Conservation (phyloP, 2,329 filamentous ascomycete genomes). For the Apiospora malaysiana region DNA sequence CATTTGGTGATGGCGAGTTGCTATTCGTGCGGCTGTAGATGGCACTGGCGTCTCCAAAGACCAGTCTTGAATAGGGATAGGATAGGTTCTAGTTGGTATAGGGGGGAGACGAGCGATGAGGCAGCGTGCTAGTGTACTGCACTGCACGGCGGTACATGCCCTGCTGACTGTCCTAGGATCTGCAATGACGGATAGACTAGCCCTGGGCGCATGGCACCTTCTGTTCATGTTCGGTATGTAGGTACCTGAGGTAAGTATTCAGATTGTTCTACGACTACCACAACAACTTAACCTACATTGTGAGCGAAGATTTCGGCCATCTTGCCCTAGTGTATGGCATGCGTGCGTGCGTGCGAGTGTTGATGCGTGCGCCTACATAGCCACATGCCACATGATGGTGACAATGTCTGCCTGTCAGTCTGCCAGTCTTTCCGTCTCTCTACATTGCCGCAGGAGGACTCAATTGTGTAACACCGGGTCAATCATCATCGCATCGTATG, state of each 20-base stretch:
- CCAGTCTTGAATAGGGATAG: not conserved
- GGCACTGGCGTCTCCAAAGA: slow-evolving; percentile 6
- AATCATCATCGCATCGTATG: not conserved
- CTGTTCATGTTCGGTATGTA: not conserved
- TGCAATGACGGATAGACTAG: not conserved
- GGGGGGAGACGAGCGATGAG: not conserved
- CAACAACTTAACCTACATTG: not conserved
- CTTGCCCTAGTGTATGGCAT: not conserved
- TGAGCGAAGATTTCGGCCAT: not conserved
- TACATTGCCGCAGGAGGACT: slow-evolving; percentile 7
- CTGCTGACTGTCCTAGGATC: not conserved
- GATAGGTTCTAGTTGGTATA: not conserved
- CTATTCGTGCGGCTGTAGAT: slow-evolving; percentile 19
- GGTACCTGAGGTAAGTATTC: not conserved
- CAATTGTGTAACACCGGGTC: slow-evolving; percentile 8
- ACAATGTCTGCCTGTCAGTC: not conserved
- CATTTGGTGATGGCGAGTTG: not conserved
- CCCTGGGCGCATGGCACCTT: not conserved
- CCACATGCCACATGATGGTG: slow-evolving; percentile 9
- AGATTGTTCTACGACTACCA: not conserved
- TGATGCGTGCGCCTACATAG: not conserved
- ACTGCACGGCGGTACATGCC: not conserved
- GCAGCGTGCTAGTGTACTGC: not conserved
- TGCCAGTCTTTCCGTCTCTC: not conserved
- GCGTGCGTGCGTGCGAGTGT: not conserved